These are phyloP conservation scores for Barbarea vulgaris DNA, from an alignment of 345 rosid genomes.

Conservation along the genomic window DNA sequence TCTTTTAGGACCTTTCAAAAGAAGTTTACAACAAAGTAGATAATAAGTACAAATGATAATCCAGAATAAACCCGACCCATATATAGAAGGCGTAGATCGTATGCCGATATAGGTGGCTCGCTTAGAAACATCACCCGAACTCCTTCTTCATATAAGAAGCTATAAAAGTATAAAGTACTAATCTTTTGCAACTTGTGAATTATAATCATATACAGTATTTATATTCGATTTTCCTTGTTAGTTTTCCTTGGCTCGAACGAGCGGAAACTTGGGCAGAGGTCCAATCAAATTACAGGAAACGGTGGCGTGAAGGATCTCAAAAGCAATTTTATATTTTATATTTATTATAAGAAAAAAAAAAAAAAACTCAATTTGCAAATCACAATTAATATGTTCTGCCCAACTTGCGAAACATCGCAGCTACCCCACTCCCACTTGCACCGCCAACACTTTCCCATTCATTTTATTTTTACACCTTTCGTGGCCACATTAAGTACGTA, in stretches of 20 bases:
- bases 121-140: not conserved
- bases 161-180: not conserved
- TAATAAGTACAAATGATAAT: constrained; percentile 3
- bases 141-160: constrained; percentile 9
- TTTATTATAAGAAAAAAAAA: constrained; percentile 6
- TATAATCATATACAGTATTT: not conserved
- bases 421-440: constrained; percentile 55
- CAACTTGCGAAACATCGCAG: constrained; percentile 36
- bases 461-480: not conserved
- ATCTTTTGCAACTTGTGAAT: constrained; percentile 17
- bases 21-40: not conserved
- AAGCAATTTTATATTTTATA: constrained; percentile 5
- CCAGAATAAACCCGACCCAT: constrained; percentile 15
- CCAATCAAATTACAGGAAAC: constrained; percentile 32
- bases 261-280: constrained; percentile 30
- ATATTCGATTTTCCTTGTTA: not conserved
- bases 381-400: constrained; percentile 29
- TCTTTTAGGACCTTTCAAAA: not conserved
- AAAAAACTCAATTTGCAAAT: constrained; percentile 22
- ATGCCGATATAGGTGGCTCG: not conserved
- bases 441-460: constrained; percentile 36
- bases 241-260: not conserved
- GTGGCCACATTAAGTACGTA: constrained; percentile 23
- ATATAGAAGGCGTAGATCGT: not conserved
- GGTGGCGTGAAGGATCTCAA: constrained; percentile 31